These are phyloP conservation scores for Macrolepiota albuminosa DNA, from an alignment of 768 basidiomycete genomes.

Conservation along the genomic window DNA sequence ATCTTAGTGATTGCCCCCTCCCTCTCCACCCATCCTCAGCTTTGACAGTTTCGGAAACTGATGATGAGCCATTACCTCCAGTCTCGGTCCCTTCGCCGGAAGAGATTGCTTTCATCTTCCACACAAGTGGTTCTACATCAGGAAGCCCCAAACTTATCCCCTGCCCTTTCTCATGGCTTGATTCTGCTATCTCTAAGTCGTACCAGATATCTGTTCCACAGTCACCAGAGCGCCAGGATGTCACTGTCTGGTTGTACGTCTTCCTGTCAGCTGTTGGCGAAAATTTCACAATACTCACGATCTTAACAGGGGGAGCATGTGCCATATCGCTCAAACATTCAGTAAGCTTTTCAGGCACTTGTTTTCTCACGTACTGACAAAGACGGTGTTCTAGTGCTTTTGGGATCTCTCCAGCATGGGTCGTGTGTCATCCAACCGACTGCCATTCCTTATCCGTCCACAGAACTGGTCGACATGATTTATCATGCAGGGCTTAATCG, in stretches of 20 bases:
- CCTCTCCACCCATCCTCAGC: slow-evolving; percentile 32
- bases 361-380: slow-evolving; percentile 17
- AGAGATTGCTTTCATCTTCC: slow-evolving; percentile 50
- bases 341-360: slow-evolving; percentile 41
- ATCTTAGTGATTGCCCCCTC: slow-evolving; percentile 34
- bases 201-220: slow-evolving; percentile 36
- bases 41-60: slow-evolving; percentile 23
- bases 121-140: slow-evolving; percentile 64
- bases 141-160: slow-evolving; percentile 64
- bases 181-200: slow-evolving; percentile 43
- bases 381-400: slow-evolving; percentile 45
- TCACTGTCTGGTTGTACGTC: slow-evolving; percentile 55
- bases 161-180: slow-evolving; percentile 52
- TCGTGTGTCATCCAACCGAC: slow-evolving; percentile 72
- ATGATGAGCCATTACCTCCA: slow-evolving; percentile 32
- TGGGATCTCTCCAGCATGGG: slow-evolving; percentile 69
- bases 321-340: slow-evolving; percentile 74
- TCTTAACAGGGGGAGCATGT: slow-evolving; percentile 58
- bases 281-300: slow-evolving; percentile 1
- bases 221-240: slow-evolving; percentile 42
- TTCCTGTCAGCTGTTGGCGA: neutral
- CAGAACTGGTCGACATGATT: slow-evolving; percentile 72
- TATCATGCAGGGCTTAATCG: slow-evolving; percentile 63
- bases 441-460: slow-evolving; percentile 55
- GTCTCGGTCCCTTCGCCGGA: slow-evolving; percentile 24